phyloP scores from a whole-genome alignment of 257 asterid species.

The Ilex asprella region DNA sequence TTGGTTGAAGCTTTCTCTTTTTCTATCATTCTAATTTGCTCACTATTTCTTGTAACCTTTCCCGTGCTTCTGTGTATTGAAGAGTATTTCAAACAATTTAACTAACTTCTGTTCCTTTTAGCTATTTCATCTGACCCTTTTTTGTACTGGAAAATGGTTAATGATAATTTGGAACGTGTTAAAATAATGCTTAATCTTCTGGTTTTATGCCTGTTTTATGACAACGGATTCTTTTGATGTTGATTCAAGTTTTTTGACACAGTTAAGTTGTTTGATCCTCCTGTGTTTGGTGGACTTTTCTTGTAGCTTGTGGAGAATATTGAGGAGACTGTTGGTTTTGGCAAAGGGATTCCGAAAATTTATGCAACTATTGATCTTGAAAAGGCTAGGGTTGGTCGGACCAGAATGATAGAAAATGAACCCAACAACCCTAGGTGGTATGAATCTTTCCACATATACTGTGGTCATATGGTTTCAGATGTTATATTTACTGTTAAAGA shows the following conservation, averaged over 20 bases:
- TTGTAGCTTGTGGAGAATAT: constrained; percentile 52
- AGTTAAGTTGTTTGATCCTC: not conserved
- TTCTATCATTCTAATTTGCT: not conserved
- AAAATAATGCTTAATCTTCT: no score
- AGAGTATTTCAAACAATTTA: not conserved
- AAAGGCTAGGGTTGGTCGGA: constrained; percentile 87
- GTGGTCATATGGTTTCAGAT: constrained; percentile 70
- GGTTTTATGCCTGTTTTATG: not conserved
- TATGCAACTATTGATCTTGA: constrained; percentile 80
- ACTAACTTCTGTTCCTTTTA: not conserved
- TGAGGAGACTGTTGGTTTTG: constrained; percentile 77
- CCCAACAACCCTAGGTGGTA: constrained; percentile 73
- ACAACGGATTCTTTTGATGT: not conserved
- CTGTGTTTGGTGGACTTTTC: constrained; percentile 8
- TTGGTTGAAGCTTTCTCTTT: no score
- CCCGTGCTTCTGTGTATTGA: not conserved
- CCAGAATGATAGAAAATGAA: constrained; percentile 57
- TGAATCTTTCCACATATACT: constrained; percentile 84
- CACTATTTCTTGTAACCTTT: not conserved
- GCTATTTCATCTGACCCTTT: not conserved
- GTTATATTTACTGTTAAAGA: constrained; percentile 84
- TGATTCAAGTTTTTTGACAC: not conserved
- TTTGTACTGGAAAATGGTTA: not conserved
- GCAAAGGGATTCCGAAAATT: constrained; percentile 67
- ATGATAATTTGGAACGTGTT: not conserved